Base-by-base conservation (phyloP, 2,329 filamentous ascomycete species). In the Calonectria henricotiae region DNA sequence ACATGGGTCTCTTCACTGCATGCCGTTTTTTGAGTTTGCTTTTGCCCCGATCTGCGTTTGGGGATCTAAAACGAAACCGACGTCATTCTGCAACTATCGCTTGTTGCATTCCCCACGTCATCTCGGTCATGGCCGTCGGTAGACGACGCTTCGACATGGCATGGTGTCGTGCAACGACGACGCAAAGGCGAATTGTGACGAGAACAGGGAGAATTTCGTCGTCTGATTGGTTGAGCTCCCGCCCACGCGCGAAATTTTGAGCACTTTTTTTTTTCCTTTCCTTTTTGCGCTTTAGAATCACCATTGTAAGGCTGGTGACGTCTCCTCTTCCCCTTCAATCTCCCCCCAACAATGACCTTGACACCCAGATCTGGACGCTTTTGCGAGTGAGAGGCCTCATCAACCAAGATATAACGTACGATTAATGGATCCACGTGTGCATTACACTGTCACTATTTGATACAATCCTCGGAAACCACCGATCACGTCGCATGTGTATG, bases 1-100 rank as follows among this genome's bases (percentile, higher is more conserved):
- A 70, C 68, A 70, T 63, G 68, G 63, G 65, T 55, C 9, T 37
- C 37, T 20, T 20, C 20, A 20, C 51, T 55, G 51, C 51, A 55
- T 4, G 32, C n/a, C 32, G 51, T 55, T 55, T 54, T 55, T 55
- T 55, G 51, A 55, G 51, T 55, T 55, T 55, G 39, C 20, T 39
- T 61, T 61, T 27, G 23, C 32, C 49, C 67, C 67, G 51, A 55
- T 55, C 51, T 55, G n/a, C 51, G 62, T 44, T 65, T 20, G 35
- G 44, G 20, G 61, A 54, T 47, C 49, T 54, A 32, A 23, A 20
- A 20, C 20, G n/a, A 41, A 15, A 35, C 32, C 46, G 54, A 62
- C 25, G 63, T 65, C 65, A 70, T 35, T 51, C 62, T 61, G 41
- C 37, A 27, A 30, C 44, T 9, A 25, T 20, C 20, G 17, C 30